Percentiles rank a stretch among this genome's conserved stretches.
These are phyloP conservation scores for Diaporthe sp. DNA, from an alignment of 2,329 filamentous ascomycete genomes.

Conservation along the genomic window DNA sequence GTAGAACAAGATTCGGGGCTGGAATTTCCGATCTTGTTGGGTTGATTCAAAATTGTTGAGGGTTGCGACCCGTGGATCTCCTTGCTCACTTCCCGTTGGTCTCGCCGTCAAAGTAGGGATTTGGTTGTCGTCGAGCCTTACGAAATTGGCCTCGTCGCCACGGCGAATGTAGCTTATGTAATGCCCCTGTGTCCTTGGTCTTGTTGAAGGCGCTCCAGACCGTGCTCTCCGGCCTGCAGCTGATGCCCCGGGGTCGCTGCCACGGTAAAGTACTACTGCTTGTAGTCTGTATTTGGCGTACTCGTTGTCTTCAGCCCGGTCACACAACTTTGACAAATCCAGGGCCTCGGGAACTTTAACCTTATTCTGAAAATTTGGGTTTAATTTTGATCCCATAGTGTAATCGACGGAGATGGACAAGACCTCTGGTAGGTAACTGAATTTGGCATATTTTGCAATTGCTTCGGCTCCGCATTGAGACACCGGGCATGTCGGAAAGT, in stretches of 20 bases:
- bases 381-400: background rate
- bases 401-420: background rate
- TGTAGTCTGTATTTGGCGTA: background rate
- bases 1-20: background rate
- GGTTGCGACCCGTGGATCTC: rapidly evolving
- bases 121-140: background rate
- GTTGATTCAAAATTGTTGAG: background rate
- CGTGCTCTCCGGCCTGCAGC: no score
- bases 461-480: no score
- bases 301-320: background rate
- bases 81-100: background rate
- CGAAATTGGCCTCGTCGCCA: background rate
- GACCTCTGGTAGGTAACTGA: slow-evolving; percentile 16
- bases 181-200: background rate
- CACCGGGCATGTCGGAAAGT: no score
- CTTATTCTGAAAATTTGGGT: background rate
- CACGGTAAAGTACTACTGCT: background rate
- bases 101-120: no score
- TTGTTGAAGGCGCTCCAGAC: no score
- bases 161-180: background rate
- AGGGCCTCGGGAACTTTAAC: background rate
- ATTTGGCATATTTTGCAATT: background rate
- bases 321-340: background rate
- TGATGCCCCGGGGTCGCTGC: background rate
- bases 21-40: background rate